Evolutionary conservation across 805 yeast species (phyloP).

Genomic region (Hanseniaspora guilliermondii): DNA sequence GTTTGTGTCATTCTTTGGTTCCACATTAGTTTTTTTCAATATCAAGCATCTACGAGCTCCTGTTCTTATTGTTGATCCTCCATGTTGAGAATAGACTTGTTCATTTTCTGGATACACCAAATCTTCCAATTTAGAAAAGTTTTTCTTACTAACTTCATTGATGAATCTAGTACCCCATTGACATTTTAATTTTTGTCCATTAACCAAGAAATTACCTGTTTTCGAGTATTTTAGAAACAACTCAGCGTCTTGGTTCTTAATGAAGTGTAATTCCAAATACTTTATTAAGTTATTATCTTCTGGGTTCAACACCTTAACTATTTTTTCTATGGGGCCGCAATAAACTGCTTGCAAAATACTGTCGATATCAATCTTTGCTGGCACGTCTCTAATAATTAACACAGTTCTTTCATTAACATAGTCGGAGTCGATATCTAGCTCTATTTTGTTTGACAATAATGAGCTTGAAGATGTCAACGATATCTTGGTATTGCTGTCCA

Average conservation of each 20-base stretch:
- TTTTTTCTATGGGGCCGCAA: conserved; percentile 59
- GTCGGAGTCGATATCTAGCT: not conserved
- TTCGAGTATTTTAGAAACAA: conserved; percentile 40
- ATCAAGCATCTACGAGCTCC: conserved; percentile 49
- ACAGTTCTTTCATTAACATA: conserved; percentile 20
- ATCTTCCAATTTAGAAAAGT: conserved; percentile 17
- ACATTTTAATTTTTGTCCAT: conserved; percentile 40
- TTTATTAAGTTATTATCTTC: conserved; percentile 19
- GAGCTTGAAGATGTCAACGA: not conserved
- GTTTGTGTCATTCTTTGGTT: conserved; percentile 16
- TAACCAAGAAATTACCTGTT: conserved; percentile 44
- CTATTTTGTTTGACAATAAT: not conserved
- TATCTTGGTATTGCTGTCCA: not conserved
- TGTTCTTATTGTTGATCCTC: conserved; percentile 27
- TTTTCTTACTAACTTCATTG: conserved; percentile 1
- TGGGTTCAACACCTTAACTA: conserved; percentile 24
- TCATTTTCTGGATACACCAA: conserved; percentile 14
- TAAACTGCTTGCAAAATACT: conserved; percentile 42
- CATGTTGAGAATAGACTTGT: conserved; percentile 13
- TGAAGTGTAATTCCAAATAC: conserved; percentile 38
- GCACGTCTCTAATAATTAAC: conserved; percentile 31
- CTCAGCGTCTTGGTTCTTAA: conserved; percentile 41
- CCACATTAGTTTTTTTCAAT: conserved; percentile 30
- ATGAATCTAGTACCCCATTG: conserved; percentile 32
- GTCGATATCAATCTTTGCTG: conserved; percentile 34